Evolutionary conservation across 2,329 filamentous ascomycete species (phyloP), one percentile per base, ranked within the genome.

Genomic region (Dothidotthia symphoricarpi): DNA sequence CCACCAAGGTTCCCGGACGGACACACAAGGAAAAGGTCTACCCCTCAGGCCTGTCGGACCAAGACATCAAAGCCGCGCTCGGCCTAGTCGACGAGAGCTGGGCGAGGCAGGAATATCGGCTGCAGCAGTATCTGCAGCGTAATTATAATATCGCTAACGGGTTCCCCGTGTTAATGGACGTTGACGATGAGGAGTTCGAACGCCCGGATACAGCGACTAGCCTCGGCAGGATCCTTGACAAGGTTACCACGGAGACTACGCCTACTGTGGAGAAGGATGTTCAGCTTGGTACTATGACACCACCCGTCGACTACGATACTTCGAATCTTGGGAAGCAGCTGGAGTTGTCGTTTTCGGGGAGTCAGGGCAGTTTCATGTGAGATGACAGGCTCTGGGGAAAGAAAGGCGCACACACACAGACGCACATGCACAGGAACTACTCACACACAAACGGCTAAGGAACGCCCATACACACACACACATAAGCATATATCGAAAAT

Each of bases 51-150:
- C 43, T 67, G 12, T 72, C 71, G 1, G 68, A 73, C n/a, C 72
- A 75, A 44, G 72, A 75, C 42, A 72, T 75, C 31, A 71, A 72
- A 41, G 72, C 70, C 6, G 73, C 73, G 0, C 61, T 75, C 8
- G 64, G 67, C 4, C 53, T 75, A 0, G 67, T 75, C 0, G 67
- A 71, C 24, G 73, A 75, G 41, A 73, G 72, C 46, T 75, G 73
- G 73, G 69, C 70, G 25, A 62, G 72, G 12, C 73, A 75, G 49
- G 69, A 69, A 37, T 70, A 70, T 40, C 66, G 73, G 1, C 53
- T 75, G 2, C 61, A 70, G 24, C 67, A 72, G 39, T 74, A 73
- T 41, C 60, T 75, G 6, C 59, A 69, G 28, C 67, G 73, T 28
- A 75, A 75, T 47, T 66, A 67, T 51, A 69, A 71, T 40, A 57